Conservation (phyloP, 805 yeast genomes). For the Saccharomycopsis fodiens region DNA sequence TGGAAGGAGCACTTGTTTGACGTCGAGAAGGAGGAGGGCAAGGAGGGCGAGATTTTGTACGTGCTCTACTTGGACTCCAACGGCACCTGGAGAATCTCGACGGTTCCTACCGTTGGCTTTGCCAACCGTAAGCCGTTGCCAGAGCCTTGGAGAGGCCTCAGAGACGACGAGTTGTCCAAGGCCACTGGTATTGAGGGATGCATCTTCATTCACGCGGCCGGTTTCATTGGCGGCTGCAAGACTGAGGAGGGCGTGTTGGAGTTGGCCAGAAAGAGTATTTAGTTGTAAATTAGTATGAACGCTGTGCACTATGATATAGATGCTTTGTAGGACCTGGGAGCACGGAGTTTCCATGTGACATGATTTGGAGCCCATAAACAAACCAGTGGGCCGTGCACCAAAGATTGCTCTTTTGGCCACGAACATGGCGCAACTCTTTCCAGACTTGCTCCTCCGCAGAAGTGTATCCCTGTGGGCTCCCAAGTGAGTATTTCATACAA, state of each 20-base stretch:
- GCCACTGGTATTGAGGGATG: slow-evolving; percentile 80
- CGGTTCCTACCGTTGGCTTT: slow-evolving; percentile 82
- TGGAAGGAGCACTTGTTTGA: slow-evolving; percentile 91
- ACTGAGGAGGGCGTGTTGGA: slow-evolving; percentile 69
- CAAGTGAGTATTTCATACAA: too few species aligned
- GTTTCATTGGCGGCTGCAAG: slow-evolving; percentile 92
- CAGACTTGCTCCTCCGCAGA: too few species aligned
- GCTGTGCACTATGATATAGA: too few species aligned
- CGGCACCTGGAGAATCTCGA: slow-evolving; percentile 76
- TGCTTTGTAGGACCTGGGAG: too few species aligned
- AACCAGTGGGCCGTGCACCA: too few species aligned
- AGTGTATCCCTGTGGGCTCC: too few species aligned
- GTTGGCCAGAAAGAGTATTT: slow-evolving; percentile 43
- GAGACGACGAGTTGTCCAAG: slow-evolving; percentile 75
- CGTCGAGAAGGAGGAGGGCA: slow-evolving; percentile 54
- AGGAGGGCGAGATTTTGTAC: slow-evolving; percentile 54
- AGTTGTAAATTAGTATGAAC: too few species aligned
- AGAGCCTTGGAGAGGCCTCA: slow-evolving; percentile 88
- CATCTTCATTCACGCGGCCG: slow-evolving; percentile 91
- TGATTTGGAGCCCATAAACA: too few species aligned
- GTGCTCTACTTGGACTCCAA: slow-evolving; percentile 76
- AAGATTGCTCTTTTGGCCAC: too few species aligned
- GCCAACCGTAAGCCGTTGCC: slow-evolving; percentile 84
- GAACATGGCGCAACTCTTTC: too few species aligned
- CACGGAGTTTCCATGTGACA: too few species aligned